These are phyloP conservation scores for Begonia masoniana DNA, from an alignment of 306 rosid species.

Conservation along the genomic window DNA sequence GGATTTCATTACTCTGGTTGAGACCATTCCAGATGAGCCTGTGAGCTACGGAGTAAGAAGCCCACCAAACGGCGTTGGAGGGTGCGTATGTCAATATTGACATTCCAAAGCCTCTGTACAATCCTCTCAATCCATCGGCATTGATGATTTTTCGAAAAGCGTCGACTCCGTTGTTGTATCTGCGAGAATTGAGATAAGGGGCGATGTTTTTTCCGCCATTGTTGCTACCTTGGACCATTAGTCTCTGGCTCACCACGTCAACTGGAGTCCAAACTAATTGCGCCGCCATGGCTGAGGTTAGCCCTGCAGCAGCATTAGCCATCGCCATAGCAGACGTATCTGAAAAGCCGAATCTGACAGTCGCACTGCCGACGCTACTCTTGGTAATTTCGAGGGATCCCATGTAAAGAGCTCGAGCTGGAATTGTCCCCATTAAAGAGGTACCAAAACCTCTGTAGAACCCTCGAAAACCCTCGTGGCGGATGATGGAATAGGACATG, in stretches of 20 bases:
- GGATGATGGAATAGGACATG: conserved; percentile 58
- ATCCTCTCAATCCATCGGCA: conserved; percentile 71
- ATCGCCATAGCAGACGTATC: conserved; percentile 56
- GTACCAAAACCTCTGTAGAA: conserved; percentile 94
- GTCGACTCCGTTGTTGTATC: conserved; percentile 68
- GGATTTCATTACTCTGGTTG: conserved; percentile 14
- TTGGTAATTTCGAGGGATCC: conserved; percentile 72
- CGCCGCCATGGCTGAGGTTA: conserved; percentile 89
- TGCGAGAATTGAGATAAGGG: conserved; percentile 30
- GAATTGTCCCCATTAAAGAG: conserved; percentile 81
- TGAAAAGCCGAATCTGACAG: conserved; percentile 52
- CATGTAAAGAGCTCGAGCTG: conserved; percentile 97
- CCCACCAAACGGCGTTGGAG: conserved; percentile 98
- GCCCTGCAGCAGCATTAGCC: conserved; percentile 76
- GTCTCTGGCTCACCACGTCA: conserved; percentile 88
- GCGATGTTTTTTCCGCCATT: conserved; percentile 14
- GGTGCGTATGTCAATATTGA: conserved; percentile 85
- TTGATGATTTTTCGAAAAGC: conserved; percentile 62
- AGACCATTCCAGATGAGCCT: conserved; percentile 65
- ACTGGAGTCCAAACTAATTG: conserved; percentile 94
- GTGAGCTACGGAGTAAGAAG: conserved; percentile 78
- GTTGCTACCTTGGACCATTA: conserved; percentile 65
- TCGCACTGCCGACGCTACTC: conserved; percentile 58
- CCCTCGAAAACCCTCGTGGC: conserved; percentile 68
- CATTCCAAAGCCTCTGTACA: conserved; percentile 88